These are phyloP conservation scores for Hanseniaspora valbyensis DNA, from an alignment of 805 yeast species.

Conservation along the genomic window DNA sequence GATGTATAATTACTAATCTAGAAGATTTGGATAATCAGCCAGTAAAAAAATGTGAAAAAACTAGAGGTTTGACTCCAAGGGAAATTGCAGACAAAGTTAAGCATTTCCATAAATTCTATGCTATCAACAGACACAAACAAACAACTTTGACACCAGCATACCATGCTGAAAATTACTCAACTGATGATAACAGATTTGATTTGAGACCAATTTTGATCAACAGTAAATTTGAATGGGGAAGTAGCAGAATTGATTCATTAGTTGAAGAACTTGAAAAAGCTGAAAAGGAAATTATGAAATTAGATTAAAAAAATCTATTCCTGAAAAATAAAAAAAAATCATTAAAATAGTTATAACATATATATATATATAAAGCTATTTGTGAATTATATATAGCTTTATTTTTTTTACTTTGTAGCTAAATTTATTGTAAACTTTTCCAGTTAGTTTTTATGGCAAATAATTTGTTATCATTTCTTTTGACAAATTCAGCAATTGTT, in stretches of 20 bases:
- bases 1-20: constrained; percentile 2
- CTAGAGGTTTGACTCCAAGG: constrained; percentile 67
- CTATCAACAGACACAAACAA: constrained; percentile 92
- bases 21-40: constrained; percentile 3
- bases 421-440: constrained; percentile 18
- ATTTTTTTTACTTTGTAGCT: constrained; percentile 2
- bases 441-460: constrained; percentile 33
- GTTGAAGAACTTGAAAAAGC: constrained; percentile 40
- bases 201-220: constrained; percentile 88
- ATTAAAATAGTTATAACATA: no score
- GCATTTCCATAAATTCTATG: constrained; percentile 83
- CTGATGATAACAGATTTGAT: constrained; percentile 95
- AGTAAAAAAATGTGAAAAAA: constrained; percentile 18
- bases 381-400: not conserved
- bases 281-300: constrained; percentile 25
- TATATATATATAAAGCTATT: not conserved
- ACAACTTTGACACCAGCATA: constrained; percentile 95
- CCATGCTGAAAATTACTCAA: constrained; percentile 96
- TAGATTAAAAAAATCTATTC: not conserved
- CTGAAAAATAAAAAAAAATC: no score
- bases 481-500: constrained; percentile 39
- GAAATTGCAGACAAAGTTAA: constrained; percentile 88
- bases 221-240: constrained; percentile 83
- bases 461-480: constrained; percentile 31
- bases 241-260: constrained; percentile 72